A percentile compares a stretch with the other conserved stretches of the same genome.
Evolutionary conservation across 371 early-diverging fungal genomes (phyloP).

Genomic region (Dinochytrium kinnereticum): DNA sequence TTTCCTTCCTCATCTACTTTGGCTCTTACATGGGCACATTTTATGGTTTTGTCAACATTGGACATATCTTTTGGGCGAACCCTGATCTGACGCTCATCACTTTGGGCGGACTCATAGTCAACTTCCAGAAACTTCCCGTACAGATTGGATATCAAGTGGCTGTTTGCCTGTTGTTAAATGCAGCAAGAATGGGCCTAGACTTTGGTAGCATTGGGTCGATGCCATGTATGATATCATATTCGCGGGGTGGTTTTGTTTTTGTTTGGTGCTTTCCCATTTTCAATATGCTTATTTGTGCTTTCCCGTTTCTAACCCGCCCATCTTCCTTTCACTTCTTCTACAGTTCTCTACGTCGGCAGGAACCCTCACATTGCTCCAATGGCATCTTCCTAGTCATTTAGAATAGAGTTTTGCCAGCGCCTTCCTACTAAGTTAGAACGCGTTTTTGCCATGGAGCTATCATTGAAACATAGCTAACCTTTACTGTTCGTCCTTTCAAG

Average conservation of each 20-base stretch:
- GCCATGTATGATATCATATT: constrained; percentile 10
- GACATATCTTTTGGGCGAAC: constrained; percentile 28
- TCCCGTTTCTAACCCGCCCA: no score
- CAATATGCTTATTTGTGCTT: neutral
- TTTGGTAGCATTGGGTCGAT: constrained; percentile 13
- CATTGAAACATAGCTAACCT: no score
- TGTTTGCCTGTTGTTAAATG: constrained; percentile 17
- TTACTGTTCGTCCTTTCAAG: no score
- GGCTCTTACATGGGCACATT: constrained; percentile 37
- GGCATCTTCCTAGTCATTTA: neutral
- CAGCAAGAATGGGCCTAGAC: constrained; percentile 13
- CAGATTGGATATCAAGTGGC: constrained; percentile 27
- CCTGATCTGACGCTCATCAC: constrained; percentile 29
- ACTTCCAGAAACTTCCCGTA: constrained; percentile 21
- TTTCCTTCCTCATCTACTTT: constrained; percentile 35
- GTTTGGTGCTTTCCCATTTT: neutral
- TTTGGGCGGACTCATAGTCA: constrained; percentile 34
- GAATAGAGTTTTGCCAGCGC: no score
- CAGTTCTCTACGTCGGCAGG: constrained; percentile 14
- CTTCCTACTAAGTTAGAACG: no score
- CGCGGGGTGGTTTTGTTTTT: neutral
- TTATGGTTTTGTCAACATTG: constrained; percentile 24
- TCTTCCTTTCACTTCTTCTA: no score
- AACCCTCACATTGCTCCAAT: neutral
- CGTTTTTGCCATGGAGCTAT: no score